Conservation (phyloP, 1,284 basidiomycete genomes). For the Heimioporus retisporus region DNA sequence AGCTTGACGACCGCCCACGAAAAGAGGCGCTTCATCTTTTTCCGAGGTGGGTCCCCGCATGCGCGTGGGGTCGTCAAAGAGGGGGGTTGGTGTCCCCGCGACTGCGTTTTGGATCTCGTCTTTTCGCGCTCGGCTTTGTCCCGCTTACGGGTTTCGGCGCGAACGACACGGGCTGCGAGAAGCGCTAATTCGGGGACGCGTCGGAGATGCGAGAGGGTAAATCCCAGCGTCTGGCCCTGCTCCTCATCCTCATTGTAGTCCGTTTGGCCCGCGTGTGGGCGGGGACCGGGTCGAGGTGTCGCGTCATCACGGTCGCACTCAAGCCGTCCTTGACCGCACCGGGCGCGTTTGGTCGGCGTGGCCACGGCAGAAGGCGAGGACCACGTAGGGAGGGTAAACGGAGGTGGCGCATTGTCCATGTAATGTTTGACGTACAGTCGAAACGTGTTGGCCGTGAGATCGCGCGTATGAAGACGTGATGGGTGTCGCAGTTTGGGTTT, state of each 20-base stretch:
- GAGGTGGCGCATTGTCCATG: constrained; percentile 63
- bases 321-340: background rate
- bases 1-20: constrained; percentile 66
- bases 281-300: constrained; percentile 28
- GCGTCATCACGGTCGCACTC: constrained; percentile 9
- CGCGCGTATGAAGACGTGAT: constrained; percentile 67
- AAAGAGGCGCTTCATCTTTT: constrained; percentile 74
- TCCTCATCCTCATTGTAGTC: background rate
- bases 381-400: constrained; percentile 1
- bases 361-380: constrained; percentile 12
- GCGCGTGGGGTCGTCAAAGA: background rate
- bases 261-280: background rate
- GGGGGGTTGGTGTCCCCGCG: no score
- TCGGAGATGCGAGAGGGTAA: constrained; percentile 77
- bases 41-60: constrained; percentile 23
- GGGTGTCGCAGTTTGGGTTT: constrained; percentile 70
- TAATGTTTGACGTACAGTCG: constrained; percentile 81
- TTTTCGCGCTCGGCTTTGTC: constrained; percentile 53
- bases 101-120: background rate
- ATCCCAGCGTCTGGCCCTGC: constrained; percentile 52
- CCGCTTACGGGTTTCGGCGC: constrained; percentile 63
- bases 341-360: constrained; percentile 37
- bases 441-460: constrained; percentile 75
- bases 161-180: constrained; percentile 55
- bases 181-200: constrained; percentile 66